Evolutionary conservation across 192 early-diverging fungal species (phyloP).

Genomic region (Backusella luteola): DNA sequence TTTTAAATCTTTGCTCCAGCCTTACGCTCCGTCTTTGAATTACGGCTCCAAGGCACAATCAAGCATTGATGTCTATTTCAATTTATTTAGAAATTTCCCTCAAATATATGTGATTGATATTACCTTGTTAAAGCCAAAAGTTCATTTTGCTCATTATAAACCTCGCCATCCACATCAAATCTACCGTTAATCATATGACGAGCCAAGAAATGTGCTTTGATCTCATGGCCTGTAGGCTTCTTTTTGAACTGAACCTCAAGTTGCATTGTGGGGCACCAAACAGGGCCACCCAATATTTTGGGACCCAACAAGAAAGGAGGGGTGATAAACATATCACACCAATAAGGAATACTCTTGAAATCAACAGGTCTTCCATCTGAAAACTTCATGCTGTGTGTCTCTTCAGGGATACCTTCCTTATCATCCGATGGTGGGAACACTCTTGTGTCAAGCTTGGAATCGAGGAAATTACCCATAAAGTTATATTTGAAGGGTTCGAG

Average conservation of each 20-base stretch:
- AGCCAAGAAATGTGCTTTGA: slow-evolving; percentile 23
- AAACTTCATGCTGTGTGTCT: slow-evolving; percentile 15
- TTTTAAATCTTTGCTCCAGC: not conserved
- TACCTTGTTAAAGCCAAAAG: slow-evolving; percentile 38
- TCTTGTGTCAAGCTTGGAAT: not conserved
- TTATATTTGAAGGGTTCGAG: not conserved
- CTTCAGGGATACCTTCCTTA: slow-evolving; percentile 14
- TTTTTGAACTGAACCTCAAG: slow-evolving; percentile 34
- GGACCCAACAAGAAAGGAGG: slow-evolving; percentile 22
- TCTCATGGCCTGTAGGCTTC: slow-evolving; percentile 10
- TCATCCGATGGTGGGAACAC: not conserved
- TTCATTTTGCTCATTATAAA: slow-evolving; percentile 26
- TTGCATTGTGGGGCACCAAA: slow-evolving; percentile 37
- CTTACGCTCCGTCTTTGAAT: not conserved
- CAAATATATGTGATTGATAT: not conserved
- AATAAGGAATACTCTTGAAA: slow-evolving; percentile 23
- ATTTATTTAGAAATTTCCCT: too few species aligned
- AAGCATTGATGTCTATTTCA: slow-evolving; percentile 10
- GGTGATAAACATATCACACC: slow-evolving; percentile 32
- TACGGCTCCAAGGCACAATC: slow-evolving; percentile 13
- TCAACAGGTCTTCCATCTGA: slow-evolving; percentile 20
- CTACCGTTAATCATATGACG: slow-evolving; percentile 34
- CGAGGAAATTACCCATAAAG: slow-evolving; percentile 3
- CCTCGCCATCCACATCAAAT: slow-evolving; percentile 32
- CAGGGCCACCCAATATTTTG: not conserved